Base-by-base conservation (phyloP, 208 protist genomes). In the Herpetomonas samuelpessoai region DNA sequence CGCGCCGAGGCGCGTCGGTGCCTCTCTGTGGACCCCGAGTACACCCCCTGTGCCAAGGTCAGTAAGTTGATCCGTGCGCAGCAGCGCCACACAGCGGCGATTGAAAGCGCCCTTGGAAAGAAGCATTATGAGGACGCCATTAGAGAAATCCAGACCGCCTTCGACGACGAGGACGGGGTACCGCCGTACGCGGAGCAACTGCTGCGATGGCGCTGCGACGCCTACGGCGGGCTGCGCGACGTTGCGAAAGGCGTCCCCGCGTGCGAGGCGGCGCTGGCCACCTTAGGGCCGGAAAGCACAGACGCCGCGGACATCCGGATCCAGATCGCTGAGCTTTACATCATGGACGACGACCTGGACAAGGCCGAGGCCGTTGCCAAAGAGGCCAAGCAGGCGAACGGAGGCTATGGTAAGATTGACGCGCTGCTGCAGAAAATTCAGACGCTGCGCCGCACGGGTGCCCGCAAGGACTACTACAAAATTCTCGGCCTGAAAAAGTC, bases 391-490 rank as follows among this genome's bases (percentile, higher is more conserved):
- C 83, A 82, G 54, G 73, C 66, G 45, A 69, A 58, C 18, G 50
- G 57, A 19, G 68, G 66, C 39, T 19, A 80, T 47, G 48, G 62
- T 18, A 65, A 72, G 38, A 29, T 86, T 47, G 47, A 61, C 14
- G 57, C 78, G 24, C 65, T 72, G 30, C 27, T 39, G 48, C 62
- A 52, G 3, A 84, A 72, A 44, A 73, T 92, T 31, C 85, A 88
- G 49, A 81, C 77, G 4, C 45, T 92, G 45, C 75, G 75, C 53
- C 76, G 80, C 7, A 59, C 30, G 16, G 80, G 59, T 2, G 46
- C 68, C 2, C 76, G 92, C 24, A 97, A 97, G 63, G 87, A 97
- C 60, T 96, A 96, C 58, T 97, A 97, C 74, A 93, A 93, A 61
- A 88, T 97, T 30, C 63, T 97, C n/a, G 91, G 84, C 3, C 70